A percentile compares a stretch with the other conserved stretches of the same genome.
Evolutionary conservation across 192 early-diverging fungal genomes (phyloP).

Genomic region (Entomortierella parvispora): DNA sequence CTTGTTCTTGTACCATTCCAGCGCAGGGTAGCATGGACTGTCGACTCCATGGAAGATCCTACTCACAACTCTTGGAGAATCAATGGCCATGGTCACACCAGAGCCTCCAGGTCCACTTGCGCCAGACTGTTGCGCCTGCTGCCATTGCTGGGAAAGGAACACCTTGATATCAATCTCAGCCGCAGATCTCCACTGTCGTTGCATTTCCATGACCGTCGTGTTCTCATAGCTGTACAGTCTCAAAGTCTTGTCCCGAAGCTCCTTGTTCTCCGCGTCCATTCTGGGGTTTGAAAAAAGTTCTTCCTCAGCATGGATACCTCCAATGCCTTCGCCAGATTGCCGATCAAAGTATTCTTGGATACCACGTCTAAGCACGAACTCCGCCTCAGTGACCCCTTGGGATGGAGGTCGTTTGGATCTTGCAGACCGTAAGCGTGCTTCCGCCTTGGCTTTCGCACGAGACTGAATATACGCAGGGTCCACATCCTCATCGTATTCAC

Average conservation of each 20-base stretch:
- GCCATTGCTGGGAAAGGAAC: conserved; percentile 40
- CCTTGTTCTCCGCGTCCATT: background rate
- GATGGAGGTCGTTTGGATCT: background rate
- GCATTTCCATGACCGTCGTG: conserved; percentile 19
- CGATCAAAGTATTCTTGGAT: conserved; percentile 43
- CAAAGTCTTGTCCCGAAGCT: conserved; percentile 21
- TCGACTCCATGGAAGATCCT: conserved; percentile 43
- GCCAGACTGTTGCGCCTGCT: conserved; percentile 21
- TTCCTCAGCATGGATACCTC: conserved; percentile 27
- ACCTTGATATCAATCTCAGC: conserved; percentile 49
- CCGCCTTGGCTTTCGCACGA: conserved; percentile 16
- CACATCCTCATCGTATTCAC: conserved; percentile 31
- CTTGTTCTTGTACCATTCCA: conserved; percentile 32
- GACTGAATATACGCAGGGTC: conserved; percentile 29
- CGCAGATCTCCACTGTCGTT: conserved; percentile 37
- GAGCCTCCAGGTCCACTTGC: background rate
- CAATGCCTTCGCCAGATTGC: conserved; percentile 39
- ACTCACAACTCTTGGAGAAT: conserved; percentile 31
- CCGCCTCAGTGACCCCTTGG: conserved; percentile 15
- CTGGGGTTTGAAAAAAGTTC: conserved; percentile 9
- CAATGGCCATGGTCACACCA: background rate
- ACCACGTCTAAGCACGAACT: conserved; percentile 28
- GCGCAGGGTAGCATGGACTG: conserved; percentile 26
- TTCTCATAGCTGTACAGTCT: conserved; percentile 32
- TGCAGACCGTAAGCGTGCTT: background rate